Evolutionary conservation across 768 basidiomycete genomes (phyloP), one percentile per base, ranked within the genome.

Genomic region (Amylocystis lapponica): DNA sequence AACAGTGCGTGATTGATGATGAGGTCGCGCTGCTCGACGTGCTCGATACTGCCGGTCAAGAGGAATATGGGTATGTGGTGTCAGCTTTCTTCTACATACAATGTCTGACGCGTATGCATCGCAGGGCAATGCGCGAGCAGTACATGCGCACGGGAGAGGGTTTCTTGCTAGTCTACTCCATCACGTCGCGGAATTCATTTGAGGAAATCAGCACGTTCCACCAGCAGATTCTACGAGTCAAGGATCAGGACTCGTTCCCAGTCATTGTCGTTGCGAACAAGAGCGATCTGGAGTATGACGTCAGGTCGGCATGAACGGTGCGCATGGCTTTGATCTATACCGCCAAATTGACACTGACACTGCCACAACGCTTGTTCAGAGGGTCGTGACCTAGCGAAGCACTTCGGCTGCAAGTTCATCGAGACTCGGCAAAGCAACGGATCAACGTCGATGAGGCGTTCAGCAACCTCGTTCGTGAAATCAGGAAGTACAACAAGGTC

Each of bases 101-200:
- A 22, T 14, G 13, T 29, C 12, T 36, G 53, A 30, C 47, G 38
- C 5, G 27, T 43, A n/a, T 17, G 22, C 17, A 26, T 13, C 47
- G 39, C 60, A 94, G 91, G 45, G 95, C 95, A 19, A 97, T 98
- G 95, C 84, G 95, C 36, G 95, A 98, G 60, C 95, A 97, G 59
- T 98, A 98, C 70, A 98, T 97, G 93, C 82, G 93, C 40, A 92
- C 93, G 21, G 95, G 95, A 48, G 94, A 98, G 66, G 95, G 94
- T 10, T 98, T 98, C 74, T 78, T 98, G 32, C 81, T 98, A 50
- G 93, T 97, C 45, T 98, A 98, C 66, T 92, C 91, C 39, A 97
- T 96, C 67, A 96, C 95, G n/a, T 93, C 92, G 23, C 83, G 94
- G 52, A 86, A 90, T 64, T 95, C 94, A 35, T 98, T 97, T 59